These are phyloP conservation scores for Gnomoniopsis sp. DNA, from an alignment of 2,329 filamentous ascomycete genomes.

Conservation along the genomic window DNA sequence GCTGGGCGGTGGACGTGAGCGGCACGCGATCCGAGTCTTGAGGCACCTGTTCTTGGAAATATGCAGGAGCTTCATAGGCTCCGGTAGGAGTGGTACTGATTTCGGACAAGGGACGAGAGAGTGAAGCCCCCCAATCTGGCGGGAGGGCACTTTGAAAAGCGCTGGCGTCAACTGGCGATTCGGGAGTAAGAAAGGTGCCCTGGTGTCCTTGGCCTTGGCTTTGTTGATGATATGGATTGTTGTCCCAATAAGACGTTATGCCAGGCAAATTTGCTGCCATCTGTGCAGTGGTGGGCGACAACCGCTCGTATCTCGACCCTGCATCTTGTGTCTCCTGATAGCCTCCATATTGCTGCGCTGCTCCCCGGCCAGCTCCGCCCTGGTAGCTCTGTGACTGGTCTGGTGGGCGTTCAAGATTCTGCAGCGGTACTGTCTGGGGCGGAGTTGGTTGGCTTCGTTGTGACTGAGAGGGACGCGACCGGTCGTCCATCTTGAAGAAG, in stretches of 20 bases:
- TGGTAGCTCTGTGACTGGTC: conserved; percentile 5
- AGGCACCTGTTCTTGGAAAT: conserved; percentile 29
- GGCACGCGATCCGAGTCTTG: conserved; percentile 58
- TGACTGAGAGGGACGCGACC: conserved; percentile 5
- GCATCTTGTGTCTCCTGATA: conserved; percentile 2
- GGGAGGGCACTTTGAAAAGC: conserved; percentile 54
- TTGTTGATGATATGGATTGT: conserved; percentile 39
- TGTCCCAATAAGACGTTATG: conserved; percentile 50
- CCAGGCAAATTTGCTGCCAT: conserved; percentile 36
- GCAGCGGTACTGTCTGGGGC: conserved; percentile 6
- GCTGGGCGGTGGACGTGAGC: conserved; percentile 52
- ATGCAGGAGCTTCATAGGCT: conserved; percentile 20
- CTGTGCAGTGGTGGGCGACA: conserved; percentile 24
- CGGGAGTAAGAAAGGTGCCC: conserved; percentile 33
- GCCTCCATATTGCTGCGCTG: not conserved
- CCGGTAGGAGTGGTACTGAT: conserved; percentile 16
- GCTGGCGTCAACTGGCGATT: conserved; percentile 51
- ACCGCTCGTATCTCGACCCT: conserved; percentile 16
- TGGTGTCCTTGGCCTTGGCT: conserved; percentile 12
- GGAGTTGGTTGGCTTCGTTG: conserved; percentile 8
- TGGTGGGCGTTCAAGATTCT: conserved; percentile 18
- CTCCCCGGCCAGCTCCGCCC: conserved; percentile 1
- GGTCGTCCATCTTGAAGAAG: conserved; percentile 14
- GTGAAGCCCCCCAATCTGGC: conserved; percentile 34
- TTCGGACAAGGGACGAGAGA: conserved; percentile 26